A percentile compares a stretch with the other conserved stretches of the same genome.
Evolutionary conservation across 2,329 filamentous ascomycete genomes (phyloP).

Genomic region (Diaporthe vexans): DNA sequence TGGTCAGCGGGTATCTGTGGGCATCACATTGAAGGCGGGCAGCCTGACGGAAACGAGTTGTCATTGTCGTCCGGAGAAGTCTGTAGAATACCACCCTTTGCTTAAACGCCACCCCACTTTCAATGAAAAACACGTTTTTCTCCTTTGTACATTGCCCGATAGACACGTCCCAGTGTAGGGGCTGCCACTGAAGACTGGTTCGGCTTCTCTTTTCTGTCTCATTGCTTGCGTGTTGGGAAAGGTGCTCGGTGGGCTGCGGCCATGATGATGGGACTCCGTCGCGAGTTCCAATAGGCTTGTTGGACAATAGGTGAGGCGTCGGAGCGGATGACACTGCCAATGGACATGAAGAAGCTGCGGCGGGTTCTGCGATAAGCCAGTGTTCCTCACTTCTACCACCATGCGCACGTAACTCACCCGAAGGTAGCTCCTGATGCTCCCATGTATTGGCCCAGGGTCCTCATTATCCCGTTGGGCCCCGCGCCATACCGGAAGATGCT

Average conservation of each 20-base stretch:
- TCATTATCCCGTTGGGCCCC: conserved; percentile 92
- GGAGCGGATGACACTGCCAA: conserved; percentile 95
- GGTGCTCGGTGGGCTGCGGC: conserved; percentile 55
- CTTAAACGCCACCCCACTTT: conserved; percentile 3
- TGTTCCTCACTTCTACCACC: background rate
- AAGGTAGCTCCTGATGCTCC: conserved; percentile 94
- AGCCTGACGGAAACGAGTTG: conserved; percentile 18
- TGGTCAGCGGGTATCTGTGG: background rate
- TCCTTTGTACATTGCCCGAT: conserved; percentile 22
- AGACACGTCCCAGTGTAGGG: background rate
- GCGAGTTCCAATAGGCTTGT: conserved; percentile 82
- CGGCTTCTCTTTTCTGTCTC: background rate
- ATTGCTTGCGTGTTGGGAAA: conserved; percentile 42
- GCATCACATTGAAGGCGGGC: conserved; percentile 1
- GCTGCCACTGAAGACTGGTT: background rate
- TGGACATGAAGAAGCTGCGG: conserved; percentile 94
- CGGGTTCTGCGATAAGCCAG: conserved; percentile 33
- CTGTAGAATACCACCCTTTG: conserved; percentile 6
- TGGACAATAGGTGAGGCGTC: conserved; percentile 84
- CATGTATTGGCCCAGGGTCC: conserved; percentile 98
- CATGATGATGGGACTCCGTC: conserved; percentile 80
- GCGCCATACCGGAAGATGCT: conserved; percentile 97
- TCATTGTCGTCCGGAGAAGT: conserved; percentile 25
- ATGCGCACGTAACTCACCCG: conserved; percentile 72
- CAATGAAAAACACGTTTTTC: conserved; percentile 4